phyloP scores from a whole-genome alignment of 345 rosid genomes.

The Pistacia integerrima region DNA sequence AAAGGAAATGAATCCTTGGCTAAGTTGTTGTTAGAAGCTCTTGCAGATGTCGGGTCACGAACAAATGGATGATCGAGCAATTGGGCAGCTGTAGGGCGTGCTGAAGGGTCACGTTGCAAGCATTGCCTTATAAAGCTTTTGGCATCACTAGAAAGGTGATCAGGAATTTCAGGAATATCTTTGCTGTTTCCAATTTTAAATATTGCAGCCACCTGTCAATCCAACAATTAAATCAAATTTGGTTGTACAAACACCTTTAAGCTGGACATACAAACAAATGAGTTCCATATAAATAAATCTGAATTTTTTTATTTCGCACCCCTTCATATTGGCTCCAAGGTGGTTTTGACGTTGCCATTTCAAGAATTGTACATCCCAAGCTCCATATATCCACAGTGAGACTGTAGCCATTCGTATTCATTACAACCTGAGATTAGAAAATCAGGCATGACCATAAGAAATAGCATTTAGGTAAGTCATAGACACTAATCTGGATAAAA shows the following conservation, averaged over 20 bases:
- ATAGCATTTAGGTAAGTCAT: neutral
- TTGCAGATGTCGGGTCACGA: constrained; percentile 55
- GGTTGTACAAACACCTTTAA: constrained; percentile 10
- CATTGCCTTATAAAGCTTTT: constrained; percentile 75
- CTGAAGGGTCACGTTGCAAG: constrained; percentile 81
- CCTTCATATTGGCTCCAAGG: constrained; percentile 98
- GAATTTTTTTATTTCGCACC: constrained; percentile 46
- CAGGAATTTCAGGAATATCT: constrained; percentile 91
- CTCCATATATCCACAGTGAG: constrained; percentile 95
- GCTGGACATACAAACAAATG: constrained; percentile 10
- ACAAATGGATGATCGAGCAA: constrained; percentile 84
- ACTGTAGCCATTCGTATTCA: constrained; percentile 86
- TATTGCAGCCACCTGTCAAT: constrained; percentile 91
- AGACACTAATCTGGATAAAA: neutral
- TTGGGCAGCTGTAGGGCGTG: constrained; percentile 79
- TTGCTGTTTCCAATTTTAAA: constrained; percentile 96
- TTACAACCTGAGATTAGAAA: constrained; percentile 65
- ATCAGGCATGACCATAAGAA: constrained; percentile 14
- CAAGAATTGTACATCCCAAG: constrained; percentile 96
- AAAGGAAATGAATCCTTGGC: constrained; percentile 56
- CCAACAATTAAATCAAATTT: constrained; percentile 23
- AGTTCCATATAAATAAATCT: constrained; percentile 9
- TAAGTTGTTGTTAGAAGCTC: constrained; percentile 47
- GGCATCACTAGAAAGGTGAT: constrained; percentile 84
- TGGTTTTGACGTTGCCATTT: constrained; percentile 96